These are phyloP conservation scores for Avena sativa DNA, from an alignment of 176 grass and related monocot species.

Conservation along the genomic window DNA sequence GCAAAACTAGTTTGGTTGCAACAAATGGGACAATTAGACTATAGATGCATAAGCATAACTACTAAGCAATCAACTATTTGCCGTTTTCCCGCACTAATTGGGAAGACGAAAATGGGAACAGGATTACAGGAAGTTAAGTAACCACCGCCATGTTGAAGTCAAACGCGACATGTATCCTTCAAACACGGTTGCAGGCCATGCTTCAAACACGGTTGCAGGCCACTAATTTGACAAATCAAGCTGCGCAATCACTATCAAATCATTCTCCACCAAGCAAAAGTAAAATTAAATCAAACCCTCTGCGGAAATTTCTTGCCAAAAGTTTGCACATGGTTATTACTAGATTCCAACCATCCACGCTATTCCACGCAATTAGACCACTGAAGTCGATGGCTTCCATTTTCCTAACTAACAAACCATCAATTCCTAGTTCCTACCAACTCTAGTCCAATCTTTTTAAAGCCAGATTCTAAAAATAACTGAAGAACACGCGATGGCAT, in stretches of 20 bases:
- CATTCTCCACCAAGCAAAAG: not conserved
- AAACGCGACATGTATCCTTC: constrained; percentile 28
- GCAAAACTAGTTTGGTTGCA: not conserved
- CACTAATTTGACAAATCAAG: constrained; percentile 17
- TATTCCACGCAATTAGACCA: constrained; percentile 7
- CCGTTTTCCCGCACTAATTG: not conserved
- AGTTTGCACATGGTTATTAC: not conserved
- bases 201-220: not conserved
- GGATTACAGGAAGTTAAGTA: not conserved
- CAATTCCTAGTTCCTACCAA: constrained; percentile 11
- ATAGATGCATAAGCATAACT: not conserved
- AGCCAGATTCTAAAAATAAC: not conserved
- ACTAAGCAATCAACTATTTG: constrained; percentile 15
- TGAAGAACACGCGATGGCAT: not conserved
- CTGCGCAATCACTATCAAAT: constrained; percentile 39
- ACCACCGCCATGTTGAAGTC: constrained; percentile 42
- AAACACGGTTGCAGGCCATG: no score
- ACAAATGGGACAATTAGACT: constrained; percentile 1
- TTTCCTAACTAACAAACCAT: constrained; percentile 15
- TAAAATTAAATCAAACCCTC: no score
- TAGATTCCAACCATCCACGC: constrained; percentile 11
- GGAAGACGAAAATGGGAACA: not conserved
- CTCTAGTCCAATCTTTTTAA: not conserved
- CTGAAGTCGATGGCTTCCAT: constrained; percentile 32
- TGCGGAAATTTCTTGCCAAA: constrained; percentile 3